These are phyloP conservation scores for Astragalus glycyphyllos DNA, from an alignment of 306 rosid genomes.

Conservation along the genomic window DNA sequence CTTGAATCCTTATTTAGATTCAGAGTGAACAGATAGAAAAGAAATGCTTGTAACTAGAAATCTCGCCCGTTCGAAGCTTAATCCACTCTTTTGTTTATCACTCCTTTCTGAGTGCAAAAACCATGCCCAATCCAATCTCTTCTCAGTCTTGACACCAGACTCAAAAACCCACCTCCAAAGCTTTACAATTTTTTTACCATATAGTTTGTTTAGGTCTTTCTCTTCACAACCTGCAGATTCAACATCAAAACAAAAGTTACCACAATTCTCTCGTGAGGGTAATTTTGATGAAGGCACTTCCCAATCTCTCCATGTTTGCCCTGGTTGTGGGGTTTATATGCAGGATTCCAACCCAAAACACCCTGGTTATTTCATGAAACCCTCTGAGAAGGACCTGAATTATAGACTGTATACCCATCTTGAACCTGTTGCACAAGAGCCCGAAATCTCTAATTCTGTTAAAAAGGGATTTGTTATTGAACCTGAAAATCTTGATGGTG, in stretches of 20 bases:
- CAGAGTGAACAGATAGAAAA: conserved; percentile 34
- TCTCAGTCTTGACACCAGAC: conserved; percentile 14
- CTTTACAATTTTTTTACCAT: not conserved
- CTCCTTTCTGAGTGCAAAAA: conserved; percentile 36
- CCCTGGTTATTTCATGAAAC: conserved; percentile 86
- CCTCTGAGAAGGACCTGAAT: conserved; percentile 65
- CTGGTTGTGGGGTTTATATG: conserved; percentile 93
- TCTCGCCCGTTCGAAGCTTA: conserved; percentile 49
- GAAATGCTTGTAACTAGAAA: conserved; percentile 51
- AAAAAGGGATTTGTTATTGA: conserved; percentile 71
- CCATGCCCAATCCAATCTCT: conserved; percentile 21
- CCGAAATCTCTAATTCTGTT: conserved; percentile 72
- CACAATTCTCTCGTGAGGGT: conserved; percentile 72
- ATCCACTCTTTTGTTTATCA: conserved; percentile 35
- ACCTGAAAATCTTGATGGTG: conserved; percentile 47
- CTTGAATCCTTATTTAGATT: conserved; percentile 18
- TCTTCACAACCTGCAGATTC: conserved; percentile 45
- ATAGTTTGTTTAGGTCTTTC: conserved; percentile 40
- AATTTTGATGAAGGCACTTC: conserved; percentile 69
- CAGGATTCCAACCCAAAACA: conserved; percentile 69
- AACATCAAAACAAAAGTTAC: conserved; percentile 37
- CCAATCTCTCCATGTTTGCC: conserved; percentile 59
- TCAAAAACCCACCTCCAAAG: conserved; percentile 34
- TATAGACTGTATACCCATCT: conserved; percentile 64
- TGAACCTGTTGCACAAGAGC: conserved; percentile 58